phyloP scores from a whole-genome alignment of 441 rosid genomes.

The Bocquillonia castaneifolia region DNA sequence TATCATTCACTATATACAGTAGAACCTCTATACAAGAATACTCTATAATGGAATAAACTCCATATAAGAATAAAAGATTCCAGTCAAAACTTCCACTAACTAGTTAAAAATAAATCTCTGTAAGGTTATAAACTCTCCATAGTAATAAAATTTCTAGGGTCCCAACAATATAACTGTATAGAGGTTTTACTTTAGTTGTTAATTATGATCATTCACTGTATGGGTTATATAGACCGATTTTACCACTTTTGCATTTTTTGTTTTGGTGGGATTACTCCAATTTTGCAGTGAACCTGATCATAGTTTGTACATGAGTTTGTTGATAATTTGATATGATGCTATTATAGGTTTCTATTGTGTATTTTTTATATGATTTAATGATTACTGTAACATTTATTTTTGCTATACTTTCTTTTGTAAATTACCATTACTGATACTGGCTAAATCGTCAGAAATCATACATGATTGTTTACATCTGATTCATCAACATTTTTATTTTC shows the following conservation, averaged over 20 bases:
- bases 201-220: too few species aligned
- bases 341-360: background rate
- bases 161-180: too few species aligned
- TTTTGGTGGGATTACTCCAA: background rate
- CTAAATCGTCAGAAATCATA: background rate
- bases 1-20: too few species aligned
- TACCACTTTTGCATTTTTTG: background rate
- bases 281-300: background rate
- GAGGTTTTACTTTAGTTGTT: too few species aligned
- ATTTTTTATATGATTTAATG: background rate
- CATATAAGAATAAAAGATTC: too few species aligned
- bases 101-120: too few species aligned
- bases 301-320: background rate
- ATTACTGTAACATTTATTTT: slow-evolving; percentile 3
- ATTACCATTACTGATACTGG: slow-evolving; percentile 1
- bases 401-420: background rate
- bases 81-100: too few species aligned
- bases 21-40: too few species aligned
- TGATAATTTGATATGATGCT: slow-evolving; percentile 1
- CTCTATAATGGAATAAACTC: too few species aligned
- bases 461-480: background rate
- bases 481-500: background rate
- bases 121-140: too few species aligned
- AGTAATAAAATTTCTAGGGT: too few species aligned
- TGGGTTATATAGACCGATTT: background rate